Evolutionary conservation across 2,329 filamentous ascomycete genomes (phyloP).

Genomic region (Septoria petroselini): DNA sequence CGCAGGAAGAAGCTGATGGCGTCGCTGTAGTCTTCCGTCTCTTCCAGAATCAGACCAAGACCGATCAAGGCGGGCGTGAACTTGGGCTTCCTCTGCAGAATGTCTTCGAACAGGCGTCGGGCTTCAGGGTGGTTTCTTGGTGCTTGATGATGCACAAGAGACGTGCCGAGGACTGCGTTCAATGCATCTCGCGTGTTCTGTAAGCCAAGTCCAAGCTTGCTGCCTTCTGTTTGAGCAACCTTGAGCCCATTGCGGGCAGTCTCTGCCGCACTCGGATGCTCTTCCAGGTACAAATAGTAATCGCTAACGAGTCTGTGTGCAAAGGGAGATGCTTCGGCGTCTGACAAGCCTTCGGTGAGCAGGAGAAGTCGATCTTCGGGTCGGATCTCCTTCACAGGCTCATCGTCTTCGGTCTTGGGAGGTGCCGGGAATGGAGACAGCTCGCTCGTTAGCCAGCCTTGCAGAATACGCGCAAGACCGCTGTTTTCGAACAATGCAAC

Average conservation of each 20-base stretch:
- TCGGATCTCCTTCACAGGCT: constrained; percentile 59
- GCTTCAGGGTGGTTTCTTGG: constrained; percentile 88
- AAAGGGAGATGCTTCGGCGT: constrained; percentile 64
- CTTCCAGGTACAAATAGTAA: constrained; percentile 80
- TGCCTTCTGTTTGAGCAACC: constrained; percentile 58
- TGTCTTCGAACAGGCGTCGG: constrained; percentile 76
- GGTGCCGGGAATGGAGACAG: constrained; percentile 83
- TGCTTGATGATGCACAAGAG: constrained; percentile 83
- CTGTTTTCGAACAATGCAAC: constrained; percentile 78
- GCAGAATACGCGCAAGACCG: constrained; percentile 77
- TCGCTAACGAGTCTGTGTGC: constrained; percentile 79
- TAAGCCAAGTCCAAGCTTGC: constrained; percentile 66
- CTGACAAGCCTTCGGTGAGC: constrained; percentile 61
- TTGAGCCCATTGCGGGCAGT: constrained; percentile 71
- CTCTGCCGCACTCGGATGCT: constrained; percentile 78
- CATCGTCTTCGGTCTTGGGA: constrained; percentile 37
- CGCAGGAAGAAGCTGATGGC: constrained; percentile 77
- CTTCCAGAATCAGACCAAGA: constrained; percentile 85
- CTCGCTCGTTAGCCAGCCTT: constrained; percentile 76
- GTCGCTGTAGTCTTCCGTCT: constrained; percentile 81
- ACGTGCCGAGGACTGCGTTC: constrained; percentile 76
- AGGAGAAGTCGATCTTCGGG: constrained; percentile 77
- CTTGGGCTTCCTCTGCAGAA: constrained; percentile 70
- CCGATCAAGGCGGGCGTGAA: constrained; percentile 83
- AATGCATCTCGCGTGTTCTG: constrained; percentile 69